Conservation (phyloP, 768 basidiomycete species). For the Russula olivacea region DNA sequence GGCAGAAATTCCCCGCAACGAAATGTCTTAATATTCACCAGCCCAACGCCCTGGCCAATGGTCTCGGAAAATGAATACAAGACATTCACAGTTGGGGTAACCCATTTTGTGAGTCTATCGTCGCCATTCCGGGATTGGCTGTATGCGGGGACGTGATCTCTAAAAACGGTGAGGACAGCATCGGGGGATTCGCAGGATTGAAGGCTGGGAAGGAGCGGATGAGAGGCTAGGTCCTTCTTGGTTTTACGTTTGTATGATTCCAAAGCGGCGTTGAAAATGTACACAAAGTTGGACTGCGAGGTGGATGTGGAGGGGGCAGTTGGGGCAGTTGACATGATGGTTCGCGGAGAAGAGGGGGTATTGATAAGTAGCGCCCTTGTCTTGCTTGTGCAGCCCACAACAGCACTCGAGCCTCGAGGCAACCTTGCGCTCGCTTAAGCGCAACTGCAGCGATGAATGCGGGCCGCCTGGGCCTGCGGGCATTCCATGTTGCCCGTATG, state of each 20-base stretch:
- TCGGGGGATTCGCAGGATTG: neutral
- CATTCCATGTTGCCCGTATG: too few species aligned
- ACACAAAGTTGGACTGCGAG: neutral
- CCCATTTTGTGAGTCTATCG: neutral
- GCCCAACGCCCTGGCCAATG: neutral
- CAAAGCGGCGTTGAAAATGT: neutral
- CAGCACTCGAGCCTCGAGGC: too few species aligned
- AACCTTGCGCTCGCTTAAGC: too few species aligned
- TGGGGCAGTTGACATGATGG: neutral
- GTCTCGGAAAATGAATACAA: neutral
- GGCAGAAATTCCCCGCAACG: neutral
- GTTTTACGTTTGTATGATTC: neutral
- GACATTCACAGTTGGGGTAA: neutral
- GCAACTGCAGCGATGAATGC: too few species aligned
- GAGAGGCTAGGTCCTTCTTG: neutral
- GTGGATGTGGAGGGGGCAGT: neutral
- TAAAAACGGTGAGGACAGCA: neutral
- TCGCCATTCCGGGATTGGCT: neutral
- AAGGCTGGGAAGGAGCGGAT: neutral
- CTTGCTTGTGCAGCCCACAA: too few species aligned
- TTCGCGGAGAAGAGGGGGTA: neutral
- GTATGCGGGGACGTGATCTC: neutral
- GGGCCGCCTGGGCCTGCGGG: too few species aligned
- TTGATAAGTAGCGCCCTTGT: too few species aligned
- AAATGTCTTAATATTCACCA: neutral